Evolutionary conservation across 352 stramenopile genomes (phyloP), one percentile per base, ranked within the genome.

Genomic region (Phytopythium boreale): DNA sequence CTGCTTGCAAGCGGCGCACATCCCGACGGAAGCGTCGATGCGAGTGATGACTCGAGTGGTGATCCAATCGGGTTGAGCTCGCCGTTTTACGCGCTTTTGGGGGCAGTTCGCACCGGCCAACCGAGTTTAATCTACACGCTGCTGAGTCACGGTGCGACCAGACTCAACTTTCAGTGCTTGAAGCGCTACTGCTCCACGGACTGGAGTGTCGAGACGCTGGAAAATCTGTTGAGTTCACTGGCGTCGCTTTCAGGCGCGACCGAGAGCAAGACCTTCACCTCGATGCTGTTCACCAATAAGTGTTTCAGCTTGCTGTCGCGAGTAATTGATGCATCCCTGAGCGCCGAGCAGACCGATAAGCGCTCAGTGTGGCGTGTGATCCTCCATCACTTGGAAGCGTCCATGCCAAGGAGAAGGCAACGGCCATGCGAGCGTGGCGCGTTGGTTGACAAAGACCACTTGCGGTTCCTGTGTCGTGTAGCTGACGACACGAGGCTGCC

Each of bases 1-100:
- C 39, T 81, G 44, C 68, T 83, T 6, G 34, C 39, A 31, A 69
- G 56, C 34, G 75, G 75, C 7, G 72, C 65, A 4, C 22, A 53
- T 56, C 59, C 61, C 15, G 70, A 80, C 34, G 53, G 66, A 66
- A 17, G 0, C 12, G 44, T 27, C 12, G 7, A 5, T 14, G 11
- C n/a, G 12, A 47, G 39, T 41, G 50, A 31, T 27, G 50, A 49
- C 22, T 19, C 31, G 20, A 46, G 12, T 46, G 41, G 41, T 20
- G 17, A 7, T 26, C 3, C 22, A 0, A 7, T 20, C 0, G 8
- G 4, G 41, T 9, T 7, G 17, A 47, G 41, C 17, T 29, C 17
- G 14, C 19, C 24, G 34, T 12, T 24, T 26, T 69, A 59, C 17
- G 59, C 71, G 14, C 51, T 82, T 17, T 19, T 29, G 29, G 74